Evolutionary conservation across 176 grass and related monocot species (phyloP).

Genomic region (Triticum dicoccoides): DNA sequence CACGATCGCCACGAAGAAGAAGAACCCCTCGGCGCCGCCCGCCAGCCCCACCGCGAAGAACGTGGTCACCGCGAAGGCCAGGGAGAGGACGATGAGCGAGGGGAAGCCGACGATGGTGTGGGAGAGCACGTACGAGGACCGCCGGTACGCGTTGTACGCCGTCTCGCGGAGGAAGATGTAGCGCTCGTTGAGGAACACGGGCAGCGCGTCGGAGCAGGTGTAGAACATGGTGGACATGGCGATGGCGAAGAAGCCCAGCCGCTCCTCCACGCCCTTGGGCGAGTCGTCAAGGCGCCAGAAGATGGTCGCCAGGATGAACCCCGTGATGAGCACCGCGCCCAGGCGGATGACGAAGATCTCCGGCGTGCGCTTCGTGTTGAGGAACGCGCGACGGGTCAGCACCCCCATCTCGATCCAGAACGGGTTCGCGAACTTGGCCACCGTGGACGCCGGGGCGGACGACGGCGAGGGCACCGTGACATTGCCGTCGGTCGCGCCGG

Average conservation of each 20-base stretch:
- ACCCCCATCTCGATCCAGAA: constrained; percentile 94
- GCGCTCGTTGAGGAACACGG: constrained; percentile 94
- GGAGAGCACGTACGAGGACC: constrained; percentile 93
- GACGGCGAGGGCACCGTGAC: neutral
- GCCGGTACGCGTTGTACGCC: constrained; percentile 93
- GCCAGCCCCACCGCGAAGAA: constrained; percentile 90
- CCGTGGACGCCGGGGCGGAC: constrained; percentile 22
- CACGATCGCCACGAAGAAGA: constrained; percentile 91
- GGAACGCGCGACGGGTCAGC: constrained; percentile 72
- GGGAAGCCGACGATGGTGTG: constrained; percentile 87
- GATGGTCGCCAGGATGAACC: constrained; percentile 92
- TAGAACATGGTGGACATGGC: constrained; percentile 99
- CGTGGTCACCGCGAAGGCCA: constrained; percentile 89
- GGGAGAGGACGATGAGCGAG: constrained; percentile 67
- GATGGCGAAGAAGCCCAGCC: constrained; percentile 93
- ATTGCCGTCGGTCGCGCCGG: constrained; percentile 59
- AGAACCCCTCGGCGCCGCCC: constrained; percentile 60
- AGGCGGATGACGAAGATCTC: constrained; percentile 86
- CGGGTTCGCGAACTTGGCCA: constrained; percentile 83
- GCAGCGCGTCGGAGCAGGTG: constrained; percentile 93
- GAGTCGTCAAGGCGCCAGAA: constrained; percentile 96
- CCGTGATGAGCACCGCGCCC: constrained; percentile 74
- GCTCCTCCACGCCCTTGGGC: constrained; percentile 85
- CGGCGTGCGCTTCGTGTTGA: constrained; percentile 80
- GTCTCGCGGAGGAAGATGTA: constrained; percentile 99